Base-by-base conservation (phyloP, 1,139 yeast species). In the Yamadazyma atmosphaerica region DNA sequence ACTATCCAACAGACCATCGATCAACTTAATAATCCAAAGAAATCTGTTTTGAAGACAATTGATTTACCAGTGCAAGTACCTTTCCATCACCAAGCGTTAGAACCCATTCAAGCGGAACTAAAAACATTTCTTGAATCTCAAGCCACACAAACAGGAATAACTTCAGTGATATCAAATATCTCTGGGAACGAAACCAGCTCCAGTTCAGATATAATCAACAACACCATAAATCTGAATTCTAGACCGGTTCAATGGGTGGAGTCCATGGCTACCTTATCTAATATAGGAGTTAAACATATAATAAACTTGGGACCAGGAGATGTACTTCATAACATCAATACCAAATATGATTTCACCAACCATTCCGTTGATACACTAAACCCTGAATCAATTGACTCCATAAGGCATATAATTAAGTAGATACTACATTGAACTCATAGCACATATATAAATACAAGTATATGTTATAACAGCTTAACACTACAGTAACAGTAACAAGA, bases 61-160 rank as follows among this genome's bases (percentile, higher is more conserved):
- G 50, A 49, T 19, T 54, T 79, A 34, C 72, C 77, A 0, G 83
- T 78, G 2, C 56, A 67, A 2, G 73, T 79, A 1, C 83, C 85
- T 5, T 79, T 79, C 54, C 85, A 79, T 51, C 72, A 68, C 35
- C 46, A 55, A 1, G 45, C 65, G 15, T 60, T 79, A 52, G 41
- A 44, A 17, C 57, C 61, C 0, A 73, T 79, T 2, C 72, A 68
- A 39, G 47, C 51, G 4, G 54, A 58, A 27, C 57, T 74, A 33
- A 35, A 9, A n/a, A 7, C 33, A 4, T 41, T 34, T 17, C 16
- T 38, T 36, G 9, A 50, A 34, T 43, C 43, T 17, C 39, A 45
- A 8, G 12, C 26, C 11, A 23, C n/a, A 8, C 41, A 31, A 45
- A 46, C 24, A 37, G 35, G 41, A 29, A 23, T 58, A 54, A 49